These are phyloP conservation scores for Hibiscus mutabilis DNA, from an alignment of 345 rosid genomes.

Conservation along the genomic window DNA sequence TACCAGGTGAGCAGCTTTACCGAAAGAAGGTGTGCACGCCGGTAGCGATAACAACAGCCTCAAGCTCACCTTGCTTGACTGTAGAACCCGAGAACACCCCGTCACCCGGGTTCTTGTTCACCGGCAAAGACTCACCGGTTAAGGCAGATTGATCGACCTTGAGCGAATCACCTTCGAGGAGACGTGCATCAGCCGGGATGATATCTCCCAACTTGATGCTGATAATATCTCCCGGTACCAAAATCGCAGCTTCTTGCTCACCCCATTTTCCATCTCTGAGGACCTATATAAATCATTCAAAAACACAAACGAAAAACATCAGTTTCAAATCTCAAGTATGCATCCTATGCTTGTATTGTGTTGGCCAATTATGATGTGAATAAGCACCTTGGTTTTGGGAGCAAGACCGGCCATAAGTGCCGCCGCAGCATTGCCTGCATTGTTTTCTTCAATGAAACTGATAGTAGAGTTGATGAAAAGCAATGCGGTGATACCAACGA, in stretches of 20 bases:
- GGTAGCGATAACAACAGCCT: not conserved
- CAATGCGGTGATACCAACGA: not conserved
- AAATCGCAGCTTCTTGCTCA: conserved; percentile 1
- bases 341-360: not conserved
- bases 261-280: not conserved
- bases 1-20: not conserved
- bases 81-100: not conserved
- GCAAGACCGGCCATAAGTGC: conserved; percentile 21
- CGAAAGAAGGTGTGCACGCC: not conserved
- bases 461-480: conserved; percentile 3
- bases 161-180: not conserved
- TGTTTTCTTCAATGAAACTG: not conserved
- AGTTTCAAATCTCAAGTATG: not conserved
- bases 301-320: not conserved
- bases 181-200: conserved; percentile 1
- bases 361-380: not conserved
- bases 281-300: not conserved
- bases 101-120: not conserved
- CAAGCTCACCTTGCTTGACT: not conserved
- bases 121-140: conserved; percentile 1
- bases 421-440: not conserved
- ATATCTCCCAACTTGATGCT: conserved; percentile 6
- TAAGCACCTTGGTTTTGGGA: conserved; percentile 15
- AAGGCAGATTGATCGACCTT: conserved; percentile 2
- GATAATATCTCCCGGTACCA: conserved; percentile 1